These are phyloP conservation scores for Phyllachora maydis DNA, from an alignment of 2,329 filamentous ascomycete genomes.

Conservation along the genomic window DNA sequence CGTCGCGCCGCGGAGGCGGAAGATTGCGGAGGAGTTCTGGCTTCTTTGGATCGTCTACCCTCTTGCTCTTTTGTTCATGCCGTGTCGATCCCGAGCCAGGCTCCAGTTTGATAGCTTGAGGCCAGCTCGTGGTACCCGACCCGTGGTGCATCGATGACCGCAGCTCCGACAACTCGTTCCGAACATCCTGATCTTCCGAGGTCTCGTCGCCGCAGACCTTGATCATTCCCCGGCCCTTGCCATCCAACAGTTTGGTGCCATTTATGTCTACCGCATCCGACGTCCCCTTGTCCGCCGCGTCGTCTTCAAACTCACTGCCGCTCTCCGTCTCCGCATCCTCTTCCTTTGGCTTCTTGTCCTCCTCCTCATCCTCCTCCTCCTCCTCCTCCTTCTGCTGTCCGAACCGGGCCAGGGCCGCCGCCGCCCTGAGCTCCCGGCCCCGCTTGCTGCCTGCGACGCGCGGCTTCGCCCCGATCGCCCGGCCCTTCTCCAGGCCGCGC, in stretches of 20 bases:
- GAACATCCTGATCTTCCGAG: conserved; percentile 29
- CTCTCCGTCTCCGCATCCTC: conserved; percentile 18
- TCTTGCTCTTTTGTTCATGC: too few relatives aligned
- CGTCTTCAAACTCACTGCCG: conserved; percentile 27
- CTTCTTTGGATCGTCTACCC: too few relatives aligned
- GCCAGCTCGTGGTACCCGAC: too few relatives aligned
- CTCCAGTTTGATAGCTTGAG: too few relatives aligned
- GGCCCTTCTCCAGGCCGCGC: conserved; percentile 45
- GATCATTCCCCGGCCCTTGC: conserved; percentile 45
- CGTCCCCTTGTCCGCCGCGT: conserved; percentile 19
- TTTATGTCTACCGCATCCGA: conserved; percentile 41
- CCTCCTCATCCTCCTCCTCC: too few relatives aligned
- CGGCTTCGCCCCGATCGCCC: conserved; percentile 40
- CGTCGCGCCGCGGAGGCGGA: too few relatives aligned
- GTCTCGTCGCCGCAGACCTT: conserved; percentile 57
- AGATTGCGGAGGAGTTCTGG: too few relatives aligned
- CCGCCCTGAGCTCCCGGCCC: conserved; percentile 55
- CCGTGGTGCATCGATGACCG: conserved; percentile 17
- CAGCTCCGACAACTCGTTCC: conserved; percentile 49
- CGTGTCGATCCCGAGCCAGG: too few relatives aligned
- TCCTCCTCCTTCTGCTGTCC: conserved; percentile 36
- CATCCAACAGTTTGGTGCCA: conserved; percentile 42
- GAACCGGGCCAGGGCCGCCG: conserved; percentile 57
- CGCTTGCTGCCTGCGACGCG: conserved; percentile 55
- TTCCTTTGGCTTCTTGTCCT: conserved; percentile 13